A percentile compares a stretch with the other conserved stretches of the same genome.
These are phyloP conservation scores for Syzygium aromaticum DNA, from an alignment of 345 rosid species.

Conservation along the genomic window DNA sequence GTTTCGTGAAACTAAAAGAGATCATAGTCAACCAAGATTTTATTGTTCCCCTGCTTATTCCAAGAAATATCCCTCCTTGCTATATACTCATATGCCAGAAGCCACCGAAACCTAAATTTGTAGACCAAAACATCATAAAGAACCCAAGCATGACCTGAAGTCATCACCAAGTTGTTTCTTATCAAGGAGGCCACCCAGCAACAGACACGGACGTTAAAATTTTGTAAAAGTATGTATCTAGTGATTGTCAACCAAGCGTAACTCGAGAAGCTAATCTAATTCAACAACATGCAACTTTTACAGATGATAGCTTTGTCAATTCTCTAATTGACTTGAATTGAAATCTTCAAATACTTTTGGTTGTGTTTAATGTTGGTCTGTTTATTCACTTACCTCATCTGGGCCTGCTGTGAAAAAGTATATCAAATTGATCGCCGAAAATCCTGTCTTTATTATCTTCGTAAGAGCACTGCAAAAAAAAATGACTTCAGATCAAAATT, in stretches of 20 bases:
- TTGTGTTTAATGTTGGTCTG: not conserved
- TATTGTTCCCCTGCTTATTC: not conserved
- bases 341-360: not conserved
- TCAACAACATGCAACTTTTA: not conserved
- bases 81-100: not conserved
- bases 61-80: not conserved
- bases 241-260: not conserved
- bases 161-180: not conserved
- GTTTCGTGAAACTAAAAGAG: not conserved
- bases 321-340: not conserved
- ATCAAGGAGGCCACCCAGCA: not conserved
- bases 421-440: constrained; percentile 90
- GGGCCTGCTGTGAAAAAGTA: constrained; percentile 98
- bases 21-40: not conserved
- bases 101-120: not conserved
- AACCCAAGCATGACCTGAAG: not conserved
- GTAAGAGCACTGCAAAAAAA: constrained; percentile 71
- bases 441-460: constrained; percentile 95
- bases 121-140: not conserved
- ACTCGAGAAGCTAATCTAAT: not conserved
- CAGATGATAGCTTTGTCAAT: not conserved
- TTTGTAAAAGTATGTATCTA: not conserved
- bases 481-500: not conserved
- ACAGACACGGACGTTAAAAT: not conserved
- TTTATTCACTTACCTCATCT: constrained; percentile 62